Evolutionary conservation across 1,284 basidiomycete species (phyloP).

Genomic region (Wolfiporia cocos): DNA sequence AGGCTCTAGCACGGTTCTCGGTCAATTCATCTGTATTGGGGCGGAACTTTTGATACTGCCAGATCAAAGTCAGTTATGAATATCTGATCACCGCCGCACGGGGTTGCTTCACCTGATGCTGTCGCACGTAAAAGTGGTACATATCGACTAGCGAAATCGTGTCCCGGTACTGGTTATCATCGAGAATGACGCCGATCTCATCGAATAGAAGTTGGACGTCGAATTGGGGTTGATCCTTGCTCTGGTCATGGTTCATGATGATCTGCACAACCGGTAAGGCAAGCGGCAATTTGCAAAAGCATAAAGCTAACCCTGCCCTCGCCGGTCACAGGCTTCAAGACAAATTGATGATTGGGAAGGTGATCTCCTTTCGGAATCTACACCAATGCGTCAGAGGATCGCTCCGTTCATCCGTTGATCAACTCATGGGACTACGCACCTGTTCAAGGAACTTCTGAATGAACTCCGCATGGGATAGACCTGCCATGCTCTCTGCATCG

Average conservation of each 20-base stretch:
- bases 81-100: background rate
- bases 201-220: constrained; percentile 91
- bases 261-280: constrained; percentile 38
- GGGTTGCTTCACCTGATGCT: constrained; percentile 64
- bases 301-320: constrained; percentile 72
- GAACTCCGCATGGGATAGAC: constrained; percentile 61
- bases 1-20: constrained; percentile 63
- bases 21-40: constrained; percentile 60
- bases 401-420: constrained; percentile 3
- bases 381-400: constrained; percentile 1
- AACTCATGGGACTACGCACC: constrained; percentile 34
- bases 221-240: constrained; percentile 75
- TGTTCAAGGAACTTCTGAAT: constrained; percentile 76
- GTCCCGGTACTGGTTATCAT: constrained; percentile 95
- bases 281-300: background rate
- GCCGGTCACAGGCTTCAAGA: constrained; percentile 94
- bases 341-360: constrained; percentile 80
- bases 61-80: background rate
- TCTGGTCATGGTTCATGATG: constrained; percentile 77
- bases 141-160: constrained; percentile 92
- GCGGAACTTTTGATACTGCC: constrained; percentile 78
- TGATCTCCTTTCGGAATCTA: constrained; percentile 64
- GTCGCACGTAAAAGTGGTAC: constrained; percentile 94
- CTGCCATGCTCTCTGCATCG: constrained; percentile 80
- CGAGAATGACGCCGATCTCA: constrained; percentile 90